These are phyloP conservation scores for Penicillium corylophilum DNA, from an alignment of 2,329 filamentous ascomycete genomes.

Conservation along the genomic window DNA sequence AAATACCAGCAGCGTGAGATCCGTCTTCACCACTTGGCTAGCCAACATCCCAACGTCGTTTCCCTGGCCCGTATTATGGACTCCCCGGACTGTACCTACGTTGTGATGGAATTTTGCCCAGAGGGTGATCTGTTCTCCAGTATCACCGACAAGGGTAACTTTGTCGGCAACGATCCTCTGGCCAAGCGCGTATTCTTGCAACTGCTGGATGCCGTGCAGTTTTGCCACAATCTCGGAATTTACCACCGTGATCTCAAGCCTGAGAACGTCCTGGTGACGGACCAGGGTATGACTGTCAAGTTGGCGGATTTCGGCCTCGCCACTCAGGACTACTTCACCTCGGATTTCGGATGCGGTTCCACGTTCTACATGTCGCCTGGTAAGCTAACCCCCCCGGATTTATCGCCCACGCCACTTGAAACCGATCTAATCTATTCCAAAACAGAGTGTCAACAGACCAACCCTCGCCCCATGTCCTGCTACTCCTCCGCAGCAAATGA, in stretches of 20 bases:
- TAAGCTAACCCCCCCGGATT: slow-evolving; percentile 51
- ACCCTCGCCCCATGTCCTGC: slow-evolving; percentile 67
- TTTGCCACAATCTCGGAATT: slow-evolving; percentile 89
- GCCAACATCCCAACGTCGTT: slow-evolving; percentile 87
- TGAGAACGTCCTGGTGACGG: slow-evolving; percentile 92
- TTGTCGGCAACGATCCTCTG: slow-evolving; percentile 86
- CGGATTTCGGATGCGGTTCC: slow-evolving; percentile 95
- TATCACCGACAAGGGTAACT: slow-evolving; percentile 92
- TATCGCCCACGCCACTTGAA: not conserved
- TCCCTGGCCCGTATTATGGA: slow-evolving; percentile 93
- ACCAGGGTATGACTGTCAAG: slow-evolving; percentile 86
- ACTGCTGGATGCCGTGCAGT: slow-evolving; percentile 92
- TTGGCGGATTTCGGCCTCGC: slow-evolving; percentile 96
- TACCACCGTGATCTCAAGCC: slow-evolving; percentile 98
- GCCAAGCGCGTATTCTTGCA: slow-evolving; percentile 88
- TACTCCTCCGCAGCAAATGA: slow-evolving; percentile 95
- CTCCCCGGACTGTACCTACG: slow-evolving; percentile 86
- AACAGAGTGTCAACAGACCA: slow-evolving; percentile 83
- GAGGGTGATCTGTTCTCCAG: slow-evolving; percentile 96
- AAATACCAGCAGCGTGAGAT: slow-evolving; percentile 94
- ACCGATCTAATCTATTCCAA: slow-evolving; percentile 26
- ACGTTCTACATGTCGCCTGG: slow-evolving; percentile 99
- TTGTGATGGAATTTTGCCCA: slow-evolving; percentile 94
- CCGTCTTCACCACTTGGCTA: slow-evolving; percentile 83
- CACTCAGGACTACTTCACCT: slow-evolving; percentile 76